Evolutionary conservation across 2,329 filamentous ascomycete species (phyloP).

Genomic region (Aspergillus sp.): DNA sequence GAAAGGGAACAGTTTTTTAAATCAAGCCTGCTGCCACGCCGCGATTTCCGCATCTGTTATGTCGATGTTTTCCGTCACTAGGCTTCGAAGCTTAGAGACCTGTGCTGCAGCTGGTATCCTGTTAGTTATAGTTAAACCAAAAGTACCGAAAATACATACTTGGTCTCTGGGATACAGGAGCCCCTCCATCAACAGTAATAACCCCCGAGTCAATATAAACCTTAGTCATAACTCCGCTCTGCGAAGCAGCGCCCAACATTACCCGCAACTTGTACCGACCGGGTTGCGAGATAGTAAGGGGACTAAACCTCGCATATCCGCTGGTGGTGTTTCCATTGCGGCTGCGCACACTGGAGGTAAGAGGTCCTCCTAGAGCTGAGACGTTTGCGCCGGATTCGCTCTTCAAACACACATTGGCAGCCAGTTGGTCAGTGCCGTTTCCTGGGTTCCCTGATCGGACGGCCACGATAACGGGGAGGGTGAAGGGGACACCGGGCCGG

Average conservation of each 20-base stretch:
- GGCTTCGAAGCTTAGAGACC: conserved; percentile 16
- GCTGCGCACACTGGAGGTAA: conserved; percentile 28
- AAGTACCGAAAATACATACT: conserved; percentile 17
- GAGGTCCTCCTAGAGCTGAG: conserved; percentile 18
- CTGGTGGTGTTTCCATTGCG: conserved; percentile 21
- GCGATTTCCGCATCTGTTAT: conserved; percentile 25
- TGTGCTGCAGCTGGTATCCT: conserved; percentile 17
- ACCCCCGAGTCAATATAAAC: conserved; percentile 24
- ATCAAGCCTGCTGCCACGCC: conserved; percentile 17
- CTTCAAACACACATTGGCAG: conserved; percentile 21
- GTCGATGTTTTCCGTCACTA: conserved; percentile 25
- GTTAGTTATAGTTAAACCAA: conserved; percentile 9
- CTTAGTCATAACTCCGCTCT: conserved; percentile 22
- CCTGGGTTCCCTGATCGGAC: conserved; percentile 20
- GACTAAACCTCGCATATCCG: conserved; percentile 24
- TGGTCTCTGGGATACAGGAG: conserved; percentile 19
- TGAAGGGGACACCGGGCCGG: conserved; percentile 21
- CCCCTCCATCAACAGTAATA: conserved; percentile 23
- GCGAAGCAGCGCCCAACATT: conserved; percentile 24
- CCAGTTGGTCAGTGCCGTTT: conserved; percentile 17
- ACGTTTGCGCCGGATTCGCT: conserved; percentile 18
- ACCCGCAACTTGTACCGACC: conserved; percentile 25
- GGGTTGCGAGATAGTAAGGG: conserved; percentile 25
- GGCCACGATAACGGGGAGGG: conserved; percentile 25
- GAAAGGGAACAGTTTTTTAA: not conserved